Evolutionary conservation across 768 basidiomycete genomes (phyloP).

Genomic region (Cystofilobasidium macerans): DNA sequence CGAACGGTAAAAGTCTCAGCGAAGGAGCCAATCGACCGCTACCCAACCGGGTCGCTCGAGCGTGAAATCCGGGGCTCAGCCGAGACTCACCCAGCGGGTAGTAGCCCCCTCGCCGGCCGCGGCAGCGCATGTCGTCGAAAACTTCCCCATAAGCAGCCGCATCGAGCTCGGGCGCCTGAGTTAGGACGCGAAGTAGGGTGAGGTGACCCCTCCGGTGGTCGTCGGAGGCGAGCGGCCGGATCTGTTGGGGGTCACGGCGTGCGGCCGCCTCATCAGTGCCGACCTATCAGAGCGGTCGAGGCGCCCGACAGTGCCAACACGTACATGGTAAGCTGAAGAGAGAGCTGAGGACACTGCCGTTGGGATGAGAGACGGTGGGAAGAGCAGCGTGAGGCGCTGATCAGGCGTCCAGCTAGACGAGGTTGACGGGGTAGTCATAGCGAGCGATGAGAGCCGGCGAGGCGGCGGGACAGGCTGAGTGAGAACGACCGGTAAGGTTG

Average conservation of each 20-base stretch:
- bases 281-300: not conserved
- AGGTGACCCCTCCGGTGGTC: conserved; percentile 78
- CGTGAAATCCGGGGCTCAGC: too few relatives aligned
- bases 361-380: conserved; percentile 62
- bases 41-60: too few relatives aligned
- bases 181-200: conserved; percentile 61
- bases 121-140: conserved; percentile 9
- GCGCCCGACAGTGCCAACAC: conserved; percentile 28
- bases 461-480: too few relatives aligned
- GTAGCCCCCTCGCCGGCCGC: conserved; percentile 17
- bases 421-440: too few relatives aligned
- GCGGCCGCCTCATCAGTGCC: not conserved
- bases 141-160: conserved; percentile 51
- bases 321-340: conserved; percentile 57
- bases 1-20: too few relatives aligned
- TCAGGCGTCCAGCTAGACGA: too few relatives aligned
- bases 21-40: too few relatives aligned
- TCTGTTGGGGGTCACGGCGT: conserved; percentile 42
- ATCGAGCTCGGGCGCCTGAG: conserved; percentile 58
- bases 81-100: conserved; percentile 13
- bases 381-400: conserved; percentile 53
- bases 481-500: too few relatives aligned
- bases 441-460: not conserved
- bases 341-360: conserved; percentile 50
- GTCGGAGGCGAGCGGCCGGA: conserved; percentile 76